phyloP scores from a whole-genome alignment of 1,284 basidiomycete genomes.

The Leccinum huronense region DNA sequence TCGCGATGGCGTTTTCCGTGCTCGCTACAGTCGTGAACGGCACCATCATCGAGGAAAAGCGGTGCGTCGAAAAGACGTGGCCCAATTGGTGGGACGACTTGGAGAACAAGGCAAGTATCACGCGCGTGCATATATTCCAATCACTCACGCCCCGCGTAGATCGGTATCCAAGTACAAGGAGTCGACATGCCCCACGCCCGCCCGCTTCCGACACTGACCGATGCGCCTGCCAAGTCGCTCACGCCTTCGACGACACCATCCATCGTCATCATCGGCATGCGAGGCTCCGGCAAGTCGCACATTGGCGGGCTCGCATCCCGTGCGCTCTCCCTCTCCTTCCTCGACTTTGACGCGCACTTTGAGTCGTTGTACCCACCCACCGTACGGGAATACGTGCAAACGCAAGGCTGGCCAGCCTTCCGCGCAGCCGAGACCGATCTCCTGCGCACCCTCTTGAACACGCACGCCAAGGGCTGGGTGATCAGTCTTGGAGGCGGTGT shows the following conservation, averaged over 20 bases:
- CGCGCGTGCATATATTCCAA: not conserved
- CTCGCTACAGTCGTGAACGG: conserved; percentile 73
- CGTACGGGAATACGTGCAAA: conserved; percentile 76
- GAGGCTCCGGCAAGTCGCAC: conserved; percentile 94
- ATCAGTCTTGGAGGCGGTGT: conserved; percentile 96
- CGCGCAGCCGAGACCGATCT: conserved; percentile 59
- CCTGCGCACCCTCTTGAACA: conserved; percentile 60
- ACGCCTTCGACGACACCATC: conserved; percentile 28
- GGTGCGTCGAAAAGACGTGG: conserved; percentile 99
- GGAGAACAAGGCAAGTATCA: conserved; percentile 72
- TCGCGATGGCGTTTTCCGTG: conserved; percentile 98
- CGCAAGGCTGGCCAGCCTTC: conserved; percentile 79
- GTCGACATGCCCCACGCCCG: conserved; percentile 64
- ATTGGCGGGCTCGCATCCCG: conserved; percentile 80
- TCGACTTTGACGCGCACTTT: conserved; percentile 86
- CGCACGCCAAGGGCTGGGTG: conserved; percentile 63
- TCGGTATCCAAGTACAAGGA: conserved; percentile 87
- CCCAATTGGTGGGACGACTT: conserved; percentile 99
- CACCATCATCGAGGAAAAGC: conserved; percentile 90
- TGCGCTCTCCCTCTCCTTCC: conserved; percentile 72
- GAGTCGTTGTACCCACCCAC: conserved; percentile 61
- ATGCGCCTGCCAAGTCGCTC: conserved; percentile 35
- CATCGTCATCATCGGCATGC: conserved; percentile 92
- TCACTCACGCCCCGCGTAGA: conserved; percentile 45
- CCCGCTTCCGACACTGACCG: conserved; percentile 34